Evolutionary conservation across 148 eudicot species (phyloP).

Genomic region (Rheum nobile): DNA sequence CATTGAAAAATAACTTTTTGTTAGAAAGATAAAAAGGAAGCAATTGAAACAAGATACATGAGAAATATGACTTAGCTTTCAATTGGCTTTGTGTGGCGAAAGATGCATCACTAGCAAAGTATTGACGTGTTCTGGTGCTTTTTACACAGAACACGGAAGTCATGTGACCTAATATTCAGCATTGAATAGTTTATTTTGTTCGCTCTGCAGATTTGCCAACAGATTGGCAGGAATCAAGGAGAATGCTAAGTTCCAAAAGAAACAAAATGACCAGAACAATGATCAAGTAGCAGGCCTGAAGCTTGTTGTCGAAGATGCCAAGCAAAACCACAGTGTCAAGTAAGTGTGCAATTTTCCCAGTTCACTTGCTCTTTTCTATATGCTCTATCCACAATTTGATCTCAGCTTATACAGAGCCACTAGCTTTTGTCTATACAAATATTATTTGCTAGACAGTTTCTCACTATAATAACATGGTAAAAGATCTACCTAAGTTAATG

Average conservation of each 20-base stretch:
- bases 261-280: constrained; percentile 33
- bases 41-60: not conserved
- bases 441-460: no score
- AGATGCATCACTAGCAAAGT: no score
- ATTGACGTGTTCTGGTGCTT: not conserved
- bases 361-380: no score
- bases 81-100: no score
- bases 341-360: no score
- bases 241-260: constrained; percentile 76
- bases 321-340: constrained; percentile 66
- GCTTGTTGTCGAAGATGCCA: constrained; percentile 67
- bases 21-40: no score
- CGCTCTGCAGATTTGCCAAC: constrained; percentile 61
- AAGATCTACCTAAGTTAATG: no score
- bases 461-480: no score
- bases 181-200: not conserved
- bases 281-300: constrained; percentile 63
- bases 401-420: no score
- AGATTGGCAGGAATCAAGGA: constrained; percentile 87
- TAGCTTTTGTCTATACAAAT: no score
- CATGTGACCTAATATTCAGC: not conserved
- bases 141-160: not conserved
- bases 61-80: not conserved
- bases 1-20: not conserved
- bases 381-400: no score